Conservation (phyloP, 2,329 filamentous ascomycete species). For the Phialophora macrospora region DNA sequence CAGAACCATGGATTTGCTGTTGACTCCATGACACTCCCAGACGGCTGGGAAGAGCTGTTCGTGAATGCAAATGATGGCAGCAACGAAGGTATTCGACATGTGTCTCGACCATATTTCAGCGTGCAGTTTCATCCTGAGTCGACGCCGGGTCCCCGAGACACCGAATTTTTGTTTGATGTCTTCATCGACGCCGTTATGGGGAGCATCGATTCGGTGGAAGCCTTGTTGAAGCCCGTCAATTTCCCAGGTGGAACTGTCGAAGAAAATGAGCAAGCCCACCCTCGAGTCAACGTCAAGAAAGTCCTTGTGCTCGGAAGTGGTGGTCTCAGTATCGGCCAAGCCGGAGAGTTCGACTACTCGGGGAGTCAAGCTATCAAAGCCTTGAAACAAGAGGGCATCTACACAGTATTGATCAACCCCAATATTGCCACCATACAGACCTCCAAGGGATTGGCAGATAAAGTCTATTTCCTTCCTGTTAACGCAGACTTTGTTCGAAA, state of each 20-base stretch:
- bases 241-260: slow-evolving; percentile 85
- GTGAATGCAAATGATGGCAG: slow-evolving; percentile 98
- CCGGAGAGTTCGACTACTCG: slow-evolving; percentile 98
- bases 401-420: slow-evolving; percentile 97
- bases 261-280: slow-evolving; percentile 77
- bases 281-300: slow-evolving; percentile 86
- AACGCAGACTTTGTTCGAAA: slow-evolving; percentile 97
- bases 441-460: slow-evolving; percentile 95
- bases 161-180: slow-evolving; percentile 95
- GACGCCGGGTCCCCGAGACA: slow-evolving; percentile 91
- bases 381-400: slow-evolving; percentile 95
- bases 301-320: slow-evolving; percentile 92
- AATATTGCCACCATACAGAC: slow-evolving; percentile 99
- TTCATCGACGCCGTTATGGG: slow-evolving; percentile 85
- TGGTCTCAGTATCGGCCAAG: slow-evolving; percentile 95
- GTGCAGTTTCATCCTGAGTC: slow-evolving; percentile 99
- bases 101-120: slow-evolving; percentile 88
- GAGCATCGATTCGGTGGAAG: slow-evolving; percentile 68
- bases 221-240: slow-evolving; percentile 73
- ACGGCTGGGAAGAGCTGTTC: slow-evolving; percentile 90
- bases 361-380: slow-evolving; percentile 98
- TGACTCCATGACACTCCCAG: slow-evolving; percentile 73
- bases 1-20: slow-evolving; percentile 98
- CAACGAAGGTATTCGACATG: slow-evolving; percentile 95
- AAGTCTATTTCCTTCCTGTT: slow-evolving; percentile 98